phyloP scores from a whole-genome alignment of 441 rosid species.

The Pelargonium cotyledonis region DNA sequence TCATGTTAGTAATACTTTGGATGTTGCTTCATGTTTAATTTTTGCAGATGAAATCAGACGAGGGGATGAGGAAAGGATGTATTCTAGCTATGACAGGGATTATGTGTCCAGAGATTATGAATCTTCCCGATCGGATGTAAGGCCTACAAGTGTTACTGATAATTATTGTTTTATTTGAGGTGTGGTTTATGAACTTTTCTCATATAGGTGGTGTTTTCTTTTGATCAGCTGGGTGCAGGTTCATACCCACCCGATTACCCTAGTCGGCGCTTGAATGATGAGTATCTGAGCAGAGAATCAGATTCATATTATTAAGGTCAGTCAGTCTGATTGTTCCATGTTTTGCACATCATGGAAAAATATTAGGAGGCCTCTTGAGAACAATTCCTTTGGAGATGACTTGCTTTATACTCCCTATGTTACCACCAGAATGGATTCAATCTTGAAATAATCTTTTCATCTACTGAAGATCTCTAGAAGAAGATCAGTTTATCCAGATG shows the following conservation, averaged over 20 bases:
- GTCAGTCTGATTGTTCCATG: background rate
- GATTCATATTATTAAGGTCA: slow-evolving; percentile 2
- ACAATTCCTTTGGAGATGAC: slow-evolving; percentile 4
- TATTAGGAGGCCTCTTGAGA: background rate
- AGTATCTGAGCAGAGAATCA: background rate
- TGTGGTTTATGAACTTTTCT: background rate
- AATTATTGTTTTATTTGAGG: background rate
- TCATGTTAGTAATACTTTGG: no score
- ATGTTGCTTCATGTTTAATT: background rate
- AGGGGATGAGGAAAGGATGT: slow-evolving; percentile 1
- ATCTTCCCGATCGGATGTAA: background rate
- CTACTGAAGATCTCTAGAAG: no score
- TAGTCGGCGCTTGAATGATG: background rate
- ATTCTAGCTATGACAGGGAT: slow-evolving; percentile 1
- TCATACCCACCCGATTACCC: background rate
- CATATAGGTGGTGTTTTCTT: background rate
- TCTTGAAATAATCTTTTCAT: no score
- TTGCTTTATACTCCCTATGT: background rate
- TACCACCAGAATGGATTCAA: no score
- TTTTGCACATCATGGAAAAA: background rate
- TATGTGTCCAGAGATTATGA: background rate
- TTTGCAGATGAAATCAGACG: background rate
- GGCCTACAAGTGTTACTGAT: background rate
- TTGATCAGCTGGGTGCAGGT: background rate
- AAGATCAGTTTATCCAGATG: no score